Conservation (phyloP, 495 filamentous ascomycete species). For the Penicillium lagena region DNA sequence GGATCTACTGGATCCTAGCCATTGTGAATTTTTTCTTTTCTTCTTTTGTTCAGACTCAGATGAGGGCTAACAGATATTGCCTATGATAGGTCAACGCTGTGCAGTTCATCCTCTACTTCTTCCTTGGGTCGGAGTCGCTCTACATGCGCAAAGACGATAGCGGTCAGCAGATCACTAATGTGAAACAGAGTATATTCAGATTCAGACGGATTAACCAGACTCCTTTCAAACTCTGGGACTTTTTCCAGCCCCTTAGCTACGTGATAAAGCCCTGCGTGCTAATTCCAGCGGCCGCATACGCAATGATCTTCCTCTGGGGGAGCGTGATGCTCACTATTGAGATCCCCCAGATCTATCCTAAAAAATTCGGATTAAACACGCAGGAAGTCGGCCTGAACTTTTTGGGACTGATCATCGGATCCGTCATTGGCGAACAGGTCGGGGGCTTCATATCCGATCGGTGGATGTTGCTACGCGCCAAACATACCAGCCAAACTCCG, state of each 20-base stretch:
- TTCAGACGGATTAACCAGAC: constrained; percentile 42
- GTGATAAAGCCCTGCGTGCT: constrained; percentile 31
- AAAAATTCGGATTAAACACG: constrained; percentile 44
- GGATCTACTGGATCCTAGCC: constrained; percentile 37
- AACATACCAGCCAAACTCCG: constrained; percentile 19
- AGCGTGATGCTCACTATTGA: constrained; percentile 45
- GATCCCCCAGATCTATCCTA: constrained; percentile 41
- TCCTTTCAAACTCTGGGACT: constrained; percentile 39
- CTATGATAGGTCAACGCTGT: constrained; percentile 29
- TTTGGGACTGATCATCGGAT: constrained; percentile 45
- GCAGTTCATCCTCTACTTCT: constrained; percentile 47
- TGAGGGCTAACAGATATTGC: too few species aligned
- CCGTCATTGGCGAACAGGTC: constrained; percentile 49
- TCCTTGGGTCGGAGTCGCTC: constrained; percentile 49
- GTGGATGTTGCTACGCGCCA: constrained; percentile 35
- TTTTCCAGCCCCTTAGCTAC: constrained; percentile 39
- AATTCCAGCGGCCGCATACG: constrained; percentile 42
- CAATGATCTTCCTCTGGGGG: constrained; percentile 45
- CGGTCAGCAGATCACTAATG: constrained; percentile 13
- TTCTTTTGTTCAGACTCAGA: too few species aligned
- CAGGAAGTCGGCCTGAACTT: constrained; percentile 50
- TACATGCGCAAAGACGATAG: constrained; percentile 28
- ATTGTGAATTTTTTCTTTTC: constrained; percentile 18
- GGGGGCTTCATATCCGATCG: constrained; percentile 40
- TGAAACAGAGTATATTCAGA: constrained; percentile 33